These are phyloP conservation scores for Talaromyces trachyspermus DNA, from an alignment of 495 filamentous ascomycete genomes.

Conservation along the genomic window DNA sequence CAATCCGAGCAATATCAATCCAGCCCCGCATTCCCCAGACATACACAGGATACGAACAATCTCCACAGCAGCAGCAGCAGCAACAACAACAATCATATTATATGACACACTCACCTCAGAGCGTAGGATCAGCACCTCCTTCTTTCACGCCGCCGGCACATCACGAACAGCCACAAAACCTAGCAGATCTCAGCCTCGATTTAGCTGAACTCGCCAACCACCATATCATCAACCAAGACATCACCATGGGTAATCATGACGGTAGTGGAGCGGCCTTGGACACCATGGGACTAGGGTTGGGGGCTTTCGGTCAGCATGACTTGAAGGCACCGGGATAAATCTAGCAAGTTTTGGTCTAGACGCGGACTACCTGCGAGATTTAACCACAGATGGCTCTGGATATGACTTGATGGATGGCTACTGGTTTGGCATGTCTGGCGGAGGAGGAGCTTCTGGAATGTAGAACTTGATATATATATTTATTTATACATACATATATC, in stretches of 20 bases:
- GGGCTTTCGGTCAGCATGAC: slow-evolving; percentile 22
- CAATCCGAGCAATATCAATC: slow-evolving; percentile 19
- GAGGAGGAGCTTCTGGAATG: slow-evolving; percentile 21
- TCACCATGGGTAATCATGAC: slow-evolving; percentile 5
- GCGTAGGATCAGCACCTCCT: slow-evolving; percentile 24
- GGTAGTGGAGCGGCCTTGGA: neutral
- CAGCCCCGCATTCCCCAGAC: slow-evolving; percentile 19
- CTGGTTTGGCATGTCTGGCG: slow-evolving; percentile 64
- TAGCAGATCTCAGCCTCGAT: slow-evolving; percentile 29
- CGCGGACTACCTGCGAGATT: slow-evolving; percentile 70
- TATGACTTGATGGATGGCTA: slow-evolving; percentile 87
- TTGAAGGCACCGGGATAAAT: slow-evolving; percentile 48
- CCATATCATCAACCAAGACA: slow-evolving; percentile 11
- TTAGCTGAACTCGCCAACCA: slow-evolving; percentile 29
- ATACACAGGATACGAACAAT: slow-evolving; percentile 29
- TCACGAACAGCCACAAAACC: slow-evolving; percentile 8
- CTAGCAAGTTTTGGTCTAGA: slow-evolving; percentile 66
- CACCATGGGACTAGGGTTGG: too few species aligned
- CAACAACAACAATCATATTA: slow-evolving; percentile 26
- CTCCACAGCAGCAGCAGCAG: slow-evolving; percentile 22
- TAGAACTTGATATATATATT: slow-evolving; percentile 13
- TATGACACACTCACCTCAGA: slow-evolving; percentile 33
- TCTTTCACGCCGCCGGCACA: slow-evolving; percentile 5
- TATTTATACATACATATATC: neutral
- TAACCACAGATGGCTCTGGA: slow-evolving; percentile 61